Evolutionary conservation across 2,329 filamentous ascomycete genomes (phyloP), one percentile per base, ranked within the genome.

Genomic region (Sporothrix protearum): DNA sequence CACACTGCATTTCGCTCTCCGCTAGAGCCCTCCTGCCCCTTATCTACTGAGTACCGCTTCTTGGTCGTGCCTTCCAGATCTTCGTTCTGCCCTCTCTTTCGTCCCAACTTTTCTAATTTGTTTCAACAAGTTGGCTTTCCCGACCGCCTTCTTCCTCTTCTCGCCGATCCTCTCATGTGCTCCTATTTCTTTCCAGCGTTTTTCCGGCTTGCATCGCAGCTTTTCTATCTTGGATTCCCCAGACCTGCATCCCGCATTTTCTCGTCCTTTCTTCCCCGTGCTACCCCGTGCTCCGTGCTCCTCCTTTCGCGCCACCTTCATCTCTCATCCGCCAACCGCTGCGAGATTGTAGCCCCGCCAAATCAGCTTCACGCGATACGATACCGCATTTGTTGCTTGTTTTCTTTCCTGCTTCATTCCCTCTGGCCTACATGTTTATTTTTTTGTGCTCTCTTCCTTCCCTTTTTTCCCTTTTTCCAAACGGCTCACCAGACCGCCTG

Each of bases 21-120:
- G 39, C 51, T 69, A 33, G 67, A 39, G 33, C 67, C 67, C 33
- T 69, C 67, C 36, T 69, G 36, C 51, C 68, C 68, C 36, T 59
- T 69, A 22, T 47, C 19, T 69, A 42, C n/a, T n/a, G n/a, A n/a
- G n/a, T n/a, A n/a, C 49, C 33, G 6, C 16, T 39, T 68, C 47
- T 53, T 53, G 66, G 66, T 30, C 47, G 49, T 53, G 33, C 67
- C 25, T 69, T 69, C 67, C 67, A n/a, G 49, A 42, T 36, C 22
- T 68, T 14, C 3, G 22, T 33, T 28, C 16, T 22, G 33, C 33
- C 66, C 49, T 22, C 64, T 30, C 47, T 42, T 55, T 33, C 30
- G n/a, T 55, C 30, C 30, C 28, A 49, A 22, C 64, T 22, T 68
- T 42, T n/a, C 61, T 66, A 42, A 49, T 49, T 66, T 4, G 63